Base-by-base conservation (phyloP, 2,329 filamentous ascomycete species). In the Trichoderma sp. region DNA sequence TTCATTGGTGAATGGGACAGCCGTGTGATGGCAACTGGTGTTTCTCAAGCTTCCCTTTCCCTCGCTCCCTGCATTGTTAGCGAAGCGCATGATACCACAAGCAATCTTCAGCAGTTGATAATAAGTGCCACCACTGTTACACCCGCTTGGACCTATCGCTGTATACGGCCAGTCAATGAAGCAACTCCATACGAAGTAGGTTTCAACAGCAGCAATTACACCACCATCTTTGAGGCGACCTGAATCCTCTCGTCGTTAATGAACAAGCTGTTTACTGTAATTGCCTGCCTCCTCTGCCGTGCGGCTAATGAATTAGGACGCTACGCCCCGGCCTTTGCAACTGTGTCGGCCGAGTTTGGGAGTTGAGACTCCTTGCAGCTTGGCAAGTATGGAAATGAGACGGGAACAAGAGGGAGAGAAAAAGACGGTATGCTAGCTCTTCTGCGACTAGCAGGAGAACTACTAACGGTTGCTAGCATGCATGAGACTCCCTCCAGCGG, bases 81-180 rank as follows among this genome's bases (percentile, higher is more conserved):
- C 47, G 45, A 62, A 28, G 14, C 24, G 59, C 59, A 62, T 54
- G 58, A 51, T 43, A 62, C 47, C 50, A 54, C 59, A 3, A 44
- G 45, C 26, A 17, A 17, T 54, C 34, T 62, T 14, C 26, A 63
- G 34, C 48, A 34, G 7, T 17, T 34, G 24, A 15, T 17, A 5
- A 44, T 45, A 48, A 34, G n/a, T 26, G n/a, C 26, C 26, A 55
- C 28, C 17, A 39, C 12, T 12, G 34, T 39, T 14, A 39, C 34
- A 14, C 34, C 34, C 3, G 5, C 34, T 14, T 39, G 12, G 3
- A 10, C 10, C 3, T 39, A 39, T 39, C 12, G 12, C 5, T 5
- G 12, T 14, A 39, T 14, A 39, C 14, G 34, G 10, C 12, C 34
- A 14, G 34, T 12, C 12, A 5, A 14, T 39, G 14, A 2, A 14